Evolutionary conservation across 2,329 filamentous ascomycete genomes (phyloP).

Genomic region (Dendrostoma leiphaemia): DNA sequence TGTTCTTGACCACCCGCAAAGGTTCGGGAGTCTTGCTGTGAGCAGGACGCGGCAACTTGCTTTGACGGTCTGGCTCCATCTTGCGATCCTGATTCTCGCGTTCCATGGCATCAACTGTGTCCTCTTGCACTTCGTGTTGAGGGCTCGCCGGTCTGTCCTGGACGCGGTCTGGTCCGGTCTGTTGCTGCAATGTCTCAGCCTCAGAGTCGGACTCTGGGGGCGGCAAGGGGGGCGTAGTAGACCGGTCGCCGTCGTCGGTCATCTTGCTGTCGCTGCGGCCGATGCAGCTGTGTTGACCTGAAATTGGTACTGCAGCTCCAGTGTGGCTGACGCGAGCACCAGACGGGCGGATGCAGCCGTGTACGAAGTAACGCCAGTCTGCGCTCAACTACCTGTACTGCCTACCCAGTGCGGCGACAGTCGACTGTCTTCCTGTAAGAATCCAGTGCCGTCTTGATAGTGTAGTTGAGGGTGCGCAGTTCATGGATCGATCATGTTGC

Average conservation of each 20-base stretch:
- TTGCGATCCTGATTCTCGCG: background rate
- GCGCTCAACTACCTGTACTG: too few relatives aligned
- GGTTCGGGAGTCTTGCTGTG: slow-evolving; percentile 12
- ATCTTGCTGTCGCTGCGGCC: background rate
- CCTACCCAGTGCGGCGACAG: too few relatives aligned
- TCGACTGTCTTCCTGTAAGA: too few relatives aligned
- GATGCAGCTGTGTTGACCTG: background rate
- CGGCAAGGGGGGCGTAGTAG: slow-evolving; percentile 17
- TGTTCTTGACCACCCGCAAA: slow-evolving; percentile 13
- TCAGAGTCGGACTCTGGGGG: slow-evolving; percentile 9
- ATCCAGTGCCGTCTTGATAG: too few relatives aligned
- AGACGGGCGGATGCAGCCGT: background rate
- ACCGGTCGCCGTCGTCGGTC: slow-evolving; percentile 13
- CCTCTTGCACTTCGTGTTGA: background rate
- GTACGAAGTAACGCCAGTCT: too few relatives aligned
- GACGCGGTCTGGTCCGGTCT: background rate
- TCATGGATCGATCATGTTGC: too few relatives aligned
- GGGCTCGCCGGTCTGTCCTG: background rate
- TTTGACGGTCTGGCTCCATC: slow-evolving; percentile 21
- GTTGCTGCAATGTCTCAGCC: background rate
- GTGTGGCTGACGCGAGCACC: background rate
- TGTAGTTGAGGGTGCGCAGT: too few relatives aligned
- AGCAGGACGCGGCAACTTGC: slow-evolving; percentile 16
- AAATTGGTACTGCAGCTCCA: too few relatives aligned
- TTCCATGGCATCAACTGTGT: background rate